Evolutionary conservation across 1,139 yeast genomes (phyloP).

Genomic region (Scheffersomyces titani): DNA sequence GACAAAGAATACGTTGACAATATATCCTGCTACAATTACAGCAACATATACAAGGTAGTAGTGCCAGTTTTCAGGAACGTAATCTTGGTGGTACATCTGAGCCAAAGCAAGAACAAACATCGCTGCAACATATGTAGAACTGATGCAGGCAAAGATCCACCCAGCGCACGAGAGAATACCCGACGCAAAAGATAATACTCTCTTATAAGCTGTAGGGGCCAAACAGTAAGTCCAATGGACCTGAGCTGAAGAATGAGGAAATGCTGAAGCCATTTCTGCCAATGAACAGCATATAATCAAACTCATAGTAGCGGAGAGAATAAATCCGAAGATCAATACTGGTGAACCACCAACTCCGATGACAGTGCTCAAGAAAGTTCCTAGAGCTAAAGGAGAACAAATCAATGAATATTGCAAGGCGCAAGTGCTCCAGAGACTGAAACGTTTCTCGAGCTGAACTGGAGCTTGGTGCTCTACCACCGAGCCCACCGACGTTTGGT

Average conservation of each 20-base stretch:
- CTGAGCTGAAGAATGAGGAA: constrained; percentile 31
- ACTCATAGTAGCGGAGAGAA: constrained; percentile 21
- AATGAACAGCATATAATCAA: constrained; percentile 23
- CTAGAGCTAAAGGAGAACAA: constrained; percentile 27
- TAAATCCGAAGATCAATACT: constrained; percentile 23
- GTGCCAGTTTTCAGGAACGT: constrained; percentile 24
- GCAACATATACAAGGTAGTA: constrained; percentile 22
- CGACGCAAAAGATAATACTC: constrained; percentile 18
- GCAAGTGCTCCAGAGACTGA: constrained; percentile 23
- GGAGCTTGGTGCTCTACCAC: neutral
- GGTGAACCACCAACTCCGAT: constrained; percentile 31
- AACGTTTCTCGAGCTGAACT: constrained; percentile 16
- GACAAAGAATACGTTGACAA: constrained; percentile 22
- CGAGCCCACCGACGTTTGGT: neutral
- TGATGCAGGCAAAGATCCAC: constrained; percentile 11
- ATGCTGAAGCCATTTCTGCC: constrained; percentile 30
- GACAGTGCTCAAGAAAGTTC: constrained; percentile 25
- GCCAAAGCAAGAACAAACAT: constrained; percentile 8
- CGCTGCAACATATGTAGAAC: constrained; percentile 8
- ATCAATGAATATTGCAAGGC: constrained; percentile 26
- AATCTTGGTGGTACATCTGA: constrained; percentile 21
- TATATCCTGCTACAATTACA: constrained; percentile 14
- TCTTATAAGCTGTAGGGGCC: constrained; percentile 19
- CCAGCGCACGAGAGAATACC: constrained; percentile 16
- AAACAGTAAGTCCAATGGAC: constrained; percentile 30